These are phyloP conservation scores for Blastobotrys malaysiensis DNA, from an alignment of 1,139 yeast genomes.

Conservation along the genomic window DNA sequence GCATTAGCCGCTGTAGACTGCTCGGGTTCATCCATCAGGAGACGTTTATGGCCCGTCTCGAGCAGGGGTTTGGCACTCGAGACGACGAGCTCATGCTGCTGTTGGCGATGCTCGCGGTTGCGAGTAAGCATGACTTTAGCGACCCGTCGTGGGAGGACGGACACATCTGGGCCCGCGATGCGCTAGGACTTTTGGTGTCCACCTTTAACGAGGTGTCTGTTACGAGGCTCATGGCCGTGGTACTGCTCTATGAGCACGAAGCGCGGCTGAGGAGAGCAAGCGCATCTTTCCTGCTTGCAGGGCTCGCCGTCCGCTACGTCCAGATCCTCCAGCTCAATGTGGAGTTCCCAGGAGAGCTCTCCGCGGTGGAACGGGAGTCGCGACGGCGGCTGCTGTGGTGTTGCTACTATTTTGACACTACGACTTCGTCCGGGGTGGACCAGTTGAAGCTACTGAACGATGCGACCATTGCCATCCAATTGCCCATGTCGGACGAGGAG, in stretches of 20 bases:
- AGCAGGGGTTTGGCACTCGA: not conserved
- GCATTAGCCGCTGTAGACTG: slow-evolving; percentile 4
- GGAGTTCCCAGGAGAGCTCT: slow-evolving; percentile 6
- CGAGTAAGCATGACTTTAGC: slow-evolving; percentile 7
- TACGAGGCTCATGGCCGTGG: slow-evolving; percentile 8
- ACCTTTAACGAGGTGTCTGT: slow-evolving; percentile 6
- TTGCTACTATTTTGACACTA: slow-evolving; percentile 8
- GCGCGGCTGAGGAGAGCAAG: slow-evolving; percentile 7
- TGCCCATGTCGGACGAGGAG: slow-evolving; percentile 10
- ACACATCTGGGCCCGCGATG: slow-evolving; percentile 8
- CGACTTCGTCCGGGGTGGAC: slow-evolving; percentile 8
- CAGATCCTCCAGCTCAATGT: slow-evolving; percentile 12
- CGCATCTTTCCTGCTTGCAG: slow-evolving; percentile 7
- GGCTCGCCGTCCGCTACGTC: slow-evolving; percentile 8
- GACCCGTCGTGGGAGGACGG: slow-evolving; percentile 9
- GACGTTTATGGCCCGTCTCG: slow-evolving; percentile 6
- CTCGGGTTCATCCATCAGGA: slow-evolving; percentile 11
- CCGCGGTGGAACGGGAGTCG: slow-evolving; percentile 6
- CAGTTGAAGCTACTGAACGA: slow-evolving; percentile 10
- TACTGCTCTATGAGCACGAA: slow-evolving; percentile 11
- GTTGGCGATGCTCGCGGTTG: slow-evolving; percentile 7
- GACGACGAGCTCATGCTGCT: slow-evolving; percentile 5
- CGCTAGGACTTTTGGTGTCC: not conserved
- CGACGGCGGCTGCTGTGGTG: slow-evolving; percentile 13
- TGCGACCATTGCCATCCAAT: slow-evolving; percentile 3